Base-by-base conservation (phyloP, 257 asterid genomes). In the Cordia subcordata region DNA sequence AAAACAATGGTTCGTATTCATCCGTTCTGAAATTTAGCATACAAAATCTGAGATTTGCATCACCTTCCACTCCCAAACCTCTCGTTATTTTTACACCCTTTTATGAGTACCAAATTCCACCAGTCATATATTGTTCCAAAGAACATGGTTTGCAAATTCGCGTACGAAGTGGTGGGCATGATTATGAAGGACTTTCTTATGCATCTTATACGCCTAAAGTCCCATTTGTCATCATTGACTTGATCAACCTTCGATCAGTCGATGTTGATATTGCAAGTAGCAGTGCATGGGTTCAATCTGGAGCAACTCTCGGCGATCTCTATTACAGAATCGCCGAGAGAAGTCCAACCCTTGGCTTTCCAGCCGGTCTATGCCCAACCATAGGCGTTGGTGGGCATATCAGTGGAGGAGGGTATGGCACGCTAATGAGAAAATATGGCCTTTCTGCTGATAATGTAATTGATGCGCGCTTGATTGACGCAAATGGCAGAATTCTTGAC, bases 311-410 rank as follows among this genome's bases (percentile, higher is more conserved):
- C 0, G 86, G 86, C 15, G 74, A 77, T 35, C 64, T 80, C 0
- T 80, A 80, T 23, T 13, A 74, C 49, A 58, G 70, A 0, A 51
- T 77, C 2, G 55, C 77, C 0, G 49, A 14, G 8, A 46, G 17
- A 13, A 69, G 79, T 53, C 49, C 4, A 6, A 69, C 77, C 0
- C 61, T 71, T 0, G 82, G 69, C 4, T 70, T 81, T 20, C 21
- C 74, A 0, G 80, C 84, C 0, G 84, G 87, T 0, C 62, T 62
- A n/a, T 72, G 80, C 61, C 82, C 84, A 0, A 75, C 82, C 0
- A 78, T 75, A 0, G 87, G 84, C 16, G 67, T 79, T 18, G 82
- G 88, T 1, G 84, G 88, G 1, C 88, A 75, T 72, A 54, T 81
- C 55, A 73, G 73, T 8, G 87, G 82, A 9, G 87, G 87, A 8